A percentile compares a stretch with the other conserved stretches of the same genome.
These are phyloP conservation scores for Linnemannia elongata DNA, from an alignment of 192 early-diverging fungal species.

Conservation along the genomic window DNA sequence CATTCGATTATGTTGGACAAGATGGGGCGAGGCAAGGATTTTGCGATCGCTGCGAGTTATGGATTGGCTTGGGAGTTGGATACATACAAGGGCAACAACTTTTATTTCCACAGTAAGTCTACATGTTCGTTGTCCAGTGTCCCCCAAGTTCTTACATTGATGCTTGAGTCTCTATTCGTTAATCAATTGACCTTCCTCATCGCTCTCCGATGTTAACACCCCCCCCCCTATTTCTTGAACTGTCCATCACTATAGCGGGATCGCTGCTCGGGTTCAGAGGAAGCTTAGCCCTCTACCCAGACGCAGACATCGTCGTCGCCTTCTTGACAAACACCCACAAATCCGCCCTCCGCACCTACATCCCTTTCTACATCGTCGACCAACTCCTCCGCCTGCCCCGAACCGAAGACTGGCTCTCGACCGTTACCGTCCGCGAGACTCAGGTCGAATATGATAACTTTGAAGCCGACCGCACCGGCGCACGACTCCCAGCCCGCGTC, in stretches of 20 bases:
- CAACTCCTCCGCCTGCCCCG: not conserved
- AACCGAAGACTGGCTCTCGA: not conserved
- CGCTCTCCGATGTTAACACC: not conserved
- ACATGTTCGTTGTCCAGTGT: not conserved
- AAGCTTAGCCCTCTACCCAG: not conserved
- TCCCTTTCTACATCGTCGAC: slow-evolving; percentile 2
- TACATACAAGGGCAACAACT: slow-evolving; percentile 18
- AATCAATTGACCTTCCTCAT: not conserved
- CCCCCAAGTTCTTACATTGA: too few relatives aligned
- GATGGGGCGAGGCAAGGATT: slow-evolving; percentile 2
- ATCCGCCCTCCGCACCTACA: not conserved
- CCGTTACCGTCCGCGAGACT: not conserved
- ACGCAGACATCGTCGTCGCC: slow-evolving; percentile 6
- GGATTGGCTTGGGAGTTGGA: slow-evolving; percentile 30
- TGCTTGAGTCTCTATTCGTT: not conserved
- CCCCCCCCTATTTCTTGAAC: not conserved
- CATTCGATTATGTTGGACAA: not conserved
- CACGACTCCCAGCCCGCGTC: not conserved
- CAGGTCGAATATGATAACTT: not conserved
- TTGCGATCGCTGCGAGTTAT: slow-evolving; percentile 7
- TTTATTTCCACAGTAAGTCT: not conserved
- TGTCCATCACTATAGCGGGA: not conserved
- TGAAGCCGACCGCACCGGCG: not conserved
- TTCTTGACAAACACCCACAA: slow-evolving; percentile 3
- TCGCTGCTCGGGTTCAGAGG: not conserved